Conservation (phyloP, 2,329 filamentous ascomycete species). For the Chlorencoelia australis region DNA sequence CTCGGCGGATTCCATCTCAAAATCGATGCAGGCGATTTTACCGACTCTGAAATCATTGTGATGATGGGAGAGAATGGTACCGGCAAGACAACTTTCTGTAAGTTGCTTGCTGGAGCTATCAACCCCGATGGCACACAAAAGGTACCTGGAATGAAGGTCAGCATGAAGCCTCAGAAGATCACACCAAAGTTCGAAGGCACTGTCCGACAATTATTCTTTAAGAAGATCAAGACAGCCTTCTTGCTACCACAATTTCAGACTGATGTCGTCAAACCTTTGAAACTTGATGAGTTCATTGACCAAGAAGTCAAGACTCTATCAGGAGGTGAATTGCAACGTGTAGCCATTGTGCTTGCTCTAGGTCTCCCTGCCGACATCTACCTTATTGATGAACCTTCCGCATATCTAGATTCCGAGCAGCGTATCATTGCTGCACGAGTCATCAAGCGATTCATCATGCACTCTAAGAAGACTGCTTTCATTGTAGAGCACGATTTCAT, state of each 20-base stretch:
- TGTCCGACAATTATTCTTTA: constrained; percentile 96
- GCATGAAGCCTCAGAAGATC: constrained; percentile 99
- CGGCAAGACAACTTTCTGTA: constrained; percentile 98
- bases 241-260: constrained; percentile 97
- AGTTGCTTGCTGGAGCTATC: constrained; percentile 82
- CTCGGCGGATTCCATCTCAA: constrained; percentile 78
- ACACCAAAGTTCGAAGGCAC: constrained; percentile 97
- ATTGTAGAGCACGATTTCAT: constrained; percentile 99
- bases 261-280: constrained; percentile 98
- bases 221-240: constrained; percentile 98
- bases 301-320: constrained; percentile 99
- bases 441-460: constrained; percentile 99
- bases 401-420: constrained; percentile 97
- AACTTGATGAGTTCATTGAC: constrained; percentile 98
- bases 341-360: constrained; percentile 93
- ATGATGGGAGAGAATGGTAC: constrained; percentile 99
- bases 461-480: constrained; percentile 98
- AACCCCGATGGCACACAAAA: constrained; percentile 75
- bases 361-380: constrained; percentile 96
- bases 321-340: constrained; percentile 98
- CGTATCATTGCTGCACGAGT: constrained; percentile 95
- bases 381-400: constrained; percentile 93
- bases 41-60: constrained; percentile 96
- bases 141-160: constrained; percentile 91
- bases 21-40: constrained; percentile 79